phyloP scores from a whole-genome alignment of 2,329 filamentous ascomycete species.

The Clarireedia sp. region DNA sequence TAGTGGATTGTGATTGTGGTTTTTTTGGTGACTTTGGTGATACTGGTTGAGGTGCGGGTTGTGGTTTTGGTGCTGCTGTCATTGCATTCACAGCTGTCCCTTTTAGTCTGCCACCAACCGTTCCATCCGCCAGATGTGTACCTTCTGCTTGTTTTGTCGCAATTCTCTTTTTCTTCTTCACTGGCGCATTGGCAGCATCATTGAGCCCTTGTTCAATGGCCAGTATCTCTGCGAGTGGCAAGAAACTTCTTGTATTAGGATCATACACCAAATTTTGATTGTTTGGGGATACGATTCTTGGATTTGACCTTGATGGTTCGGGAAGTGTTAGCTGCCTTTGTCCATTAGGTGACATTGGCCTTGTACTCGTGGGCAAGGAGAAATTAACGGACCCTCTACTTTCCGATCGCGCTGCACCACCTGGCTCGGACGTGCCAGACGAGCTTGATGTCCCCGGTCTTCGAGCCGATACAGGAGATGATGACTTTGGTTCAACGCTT shows the following conservation, averaged over 20 bases:
- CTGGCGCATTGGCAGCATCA: slow-evolving; percentile 33
- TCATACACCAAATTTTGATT: slow-evolving; percentile 51
- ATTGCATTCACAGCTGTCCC: slow-evolving; percentile 38
- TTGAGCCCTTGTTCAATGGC: slow-evolving; percentile 34
- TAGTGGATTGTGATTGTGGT: slow-evolving; percentile 1
- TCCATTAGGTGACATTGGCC: slow-evolving; percentile 24
- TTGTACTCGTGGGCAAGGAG: slow-evolving; percentile 40
- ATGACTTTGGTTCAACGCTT: slow-evolving; percentile 22
- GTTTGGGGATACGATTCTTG: slow-evolving; percentile 23
- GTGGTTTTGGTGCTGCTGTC: not conserved
- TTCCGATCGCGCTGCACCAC: slow-evolving; percentile 35
- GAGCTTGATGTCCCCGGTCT: slow-evolving; percentile 21
- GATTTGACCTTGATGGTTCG: slow-evolving; percentile 23
- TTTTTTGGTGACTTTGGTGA: slow-evolving; percentile 1
- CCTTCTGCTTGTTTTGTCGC: slow-evolving; percentile 31
- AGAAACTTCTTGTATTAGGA: slow-evolving; percentile 57
- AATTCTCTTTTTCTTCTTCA: slow-evolving; percentile 33
- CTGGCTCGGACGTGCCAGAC: slow-evolving; percentile 32
- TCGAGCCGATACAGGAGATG: slow-evolving; percentile 11
- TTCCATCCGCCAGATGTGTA: slow-evolving; percentile 40
- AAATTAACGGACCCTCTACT: slow-evolving; percentile 43
- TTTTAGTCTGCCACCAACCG: slow-evolving; percentile 42
- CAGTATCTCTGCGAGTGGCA: slow-evolving; percentile 39
- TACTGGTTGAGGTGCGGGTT: slow-evolving; percentile 10
- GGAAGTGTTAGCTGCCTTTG: slow-evolving; percentile 28